These are phyloP conservation scores for Lichtheimia hyalospora DNA, from an alignment of 371 early-diverging fungal genomes.

Conservation along the genomic window DNA sequence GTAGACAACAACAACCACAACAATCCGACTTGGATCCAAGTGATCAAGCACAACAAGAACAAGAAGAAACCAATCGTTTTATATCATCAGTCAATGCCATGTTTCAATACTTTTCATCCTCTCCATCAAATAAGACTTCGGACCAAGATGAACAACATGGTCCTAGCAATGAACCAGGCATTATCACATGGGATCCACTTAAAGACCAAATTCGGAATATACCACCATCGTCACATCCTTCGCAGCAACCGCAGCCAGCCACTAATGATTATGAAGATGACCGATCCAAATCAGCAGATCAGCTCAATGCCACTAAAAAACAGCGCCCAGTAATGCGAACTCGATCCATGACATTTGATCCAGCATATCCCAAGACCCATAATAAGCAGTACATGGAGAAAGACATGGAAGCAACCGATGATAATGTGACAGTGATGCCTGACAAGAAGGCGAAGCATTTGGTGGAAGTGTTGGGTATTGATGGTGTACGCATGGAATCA, in stretches of 20 bases:
- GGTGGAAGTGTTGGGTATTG: slow-evolving; percentile 46
- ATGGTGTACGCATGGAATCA: slow-evolving; percentile 32
- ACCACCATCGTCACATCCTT: not conserved
- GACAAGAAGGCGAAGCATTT: slow-evolving; percentile 19
- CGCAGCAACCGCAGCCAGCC: not conserved
- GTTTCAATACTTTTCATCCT: slow-evolving; percentile 18
- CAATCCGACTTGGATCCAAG: not conserved
- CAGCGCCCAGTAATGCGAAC: slow-evolving; percentile 3
- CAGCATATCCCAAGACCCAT: not conserved
- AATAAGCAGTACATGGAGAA: not conserved
- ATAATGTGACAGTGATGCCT: not conserved
- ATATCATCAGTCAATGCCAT: slow-evolving; percentile 23
- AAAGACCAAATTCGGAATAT: slow-evolving; percentile 26
- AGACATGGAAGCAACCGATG: too few species aligned
- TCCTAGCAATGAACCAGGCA: slow-evolving; percentile 12
- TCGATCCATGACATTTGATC: slow-evolving; percentile 3
- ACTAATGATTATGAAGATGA: not conserved
- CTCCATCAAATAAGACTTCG: not conserved
- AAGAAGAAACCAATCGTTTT: slow-evolving; percentile 8
- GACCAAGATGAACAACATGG: not conserved
- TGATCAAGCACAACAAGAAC: not conserved
- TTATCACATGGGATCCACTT: slow-evolving; percentile 35
- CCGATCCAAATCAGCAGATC: not conserved
- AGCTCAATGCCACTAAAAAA: not conserved
- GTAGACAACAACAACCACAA: not conserved